Conservation (phyloP, 345 rosid species). For the Trapa bicornis region DNA sequence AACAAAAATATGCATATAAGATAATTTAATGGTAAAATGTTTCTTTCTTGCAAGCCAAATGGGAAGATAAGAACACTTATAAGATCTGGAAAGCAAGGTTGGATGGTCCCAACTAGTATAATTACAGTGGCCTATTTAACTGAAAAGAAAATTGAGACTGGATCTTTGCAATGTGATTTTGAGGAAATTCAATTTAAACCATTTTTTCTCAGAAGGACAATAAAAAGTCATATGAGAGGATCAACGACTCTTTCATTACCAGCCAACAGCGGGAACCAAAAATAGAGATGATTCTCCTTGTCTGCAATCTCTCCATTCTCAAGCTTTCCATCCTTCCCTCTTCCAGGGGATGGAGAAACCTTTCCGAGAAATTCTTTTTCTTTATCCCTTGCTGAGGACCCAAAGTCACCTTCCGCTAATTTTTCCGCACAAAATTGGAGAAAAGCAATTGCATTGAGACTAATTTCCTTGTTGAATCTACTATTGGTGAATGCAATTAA, state of each 20-base stretch:
- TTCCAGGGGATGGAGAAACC: constrained; percentile 35
- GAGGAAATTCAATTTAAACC: neutral
- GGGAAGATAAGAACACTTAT: neutral
- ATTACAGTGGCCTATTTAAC: neutral
- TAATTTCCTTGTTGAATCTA: constrained; percentile 84
- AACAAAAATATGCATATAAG: neutral
- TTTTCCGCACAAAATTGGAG: constrained; percentile 92
- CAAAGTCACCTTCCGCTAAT: constrained; percentile 90
- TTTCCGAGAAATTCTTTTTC: constrained; percentile 50
- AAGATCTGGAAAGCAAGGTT: neutral
- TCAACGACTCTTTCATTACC: constrained; percentile 34
- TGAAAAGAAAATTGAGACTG: neutral
- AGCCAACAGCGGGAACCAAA: constrained; percentile 95
- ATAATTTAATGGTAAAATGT: neutral
- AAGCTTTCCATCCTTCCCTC: constrained; percentile 40
- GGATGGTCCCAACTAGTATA: neutral
- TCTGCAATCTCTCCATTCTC: constrained; percentile 53
- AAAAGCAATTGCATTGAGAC: constrained; percentile 84
- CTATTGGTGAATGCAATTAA: constrained; percentile 92
- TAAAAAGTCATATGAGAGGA: constrained; percentile 2
- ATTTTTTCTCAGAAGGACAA: neutral
- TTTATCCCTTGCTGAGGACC: constrained; percentile 47
- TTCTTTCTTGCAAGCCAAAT: neutral
- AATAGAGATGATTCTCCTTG: constrained; percentile 71
- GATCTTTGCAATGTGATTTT: neutral